phyloP scores from a whole-genome alignment of 257 asterid species.

The Solanum chiquidenum region DNA sequence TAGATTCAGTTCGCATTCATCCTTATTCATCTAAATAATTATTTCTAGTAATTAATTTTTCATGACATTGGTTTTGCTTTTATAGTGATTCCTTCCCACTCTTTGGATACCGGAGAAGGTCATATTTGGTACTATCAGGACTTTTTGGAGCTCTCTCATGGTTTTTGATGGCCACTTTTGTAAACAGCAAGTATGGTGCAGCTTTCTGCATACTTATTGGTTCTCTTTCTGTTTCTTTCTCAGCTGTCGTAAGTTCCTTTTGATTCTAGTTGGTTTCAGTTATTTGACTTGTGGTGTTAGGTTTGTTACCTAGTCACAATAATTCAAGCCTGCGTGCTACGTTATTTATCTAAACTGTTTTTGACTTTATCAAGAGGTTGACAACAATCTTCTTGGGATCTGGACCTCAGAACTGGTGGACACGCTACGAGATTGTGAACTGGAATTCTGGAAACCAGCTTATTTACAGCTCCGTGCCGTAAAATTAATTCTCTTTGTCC shows the following conservation, averaged over 20 bases:
- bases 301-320: not conserved
- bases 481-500: not conserved
- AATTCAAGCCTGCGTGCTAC: not conserved
- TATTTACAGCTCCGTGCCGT: not conserved
- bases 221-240: constrained; percentile 91
- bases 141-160: constrained; percentile 91
- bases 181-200: constrained; percentile 74
- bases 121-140: constrained; percentile 90
- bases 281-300: not conserved
- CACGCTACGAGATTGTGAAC: not conserved
- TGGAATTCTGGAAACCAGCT: not conserved
- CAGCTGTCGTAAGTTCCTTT: constrained; percentile 79
- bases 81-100: constrained; percentile 86
- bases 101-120: constrained; percentile 89
- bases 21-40: constrained; percentile 6
- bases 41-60: not conserved
- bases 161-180: constrained; percentile 88
- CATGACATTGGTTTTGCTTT: not conserved
- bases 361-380: not conserved
- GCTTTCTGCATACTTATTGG: constrained; percentile 90
- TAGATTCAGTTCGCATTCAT: constrained; percentile 4
- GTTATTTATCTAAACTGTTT: not conserved
- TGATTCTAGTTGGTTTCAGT: not conserved
- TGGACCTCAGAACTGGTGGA: not conserved
- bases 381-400: not conserved